These are phyloP conservation scores for Zarea fungicola DNA, from an alignment of 2,329 filamentous ascomycete genomes.

Conservation along the genomic window DNA sequence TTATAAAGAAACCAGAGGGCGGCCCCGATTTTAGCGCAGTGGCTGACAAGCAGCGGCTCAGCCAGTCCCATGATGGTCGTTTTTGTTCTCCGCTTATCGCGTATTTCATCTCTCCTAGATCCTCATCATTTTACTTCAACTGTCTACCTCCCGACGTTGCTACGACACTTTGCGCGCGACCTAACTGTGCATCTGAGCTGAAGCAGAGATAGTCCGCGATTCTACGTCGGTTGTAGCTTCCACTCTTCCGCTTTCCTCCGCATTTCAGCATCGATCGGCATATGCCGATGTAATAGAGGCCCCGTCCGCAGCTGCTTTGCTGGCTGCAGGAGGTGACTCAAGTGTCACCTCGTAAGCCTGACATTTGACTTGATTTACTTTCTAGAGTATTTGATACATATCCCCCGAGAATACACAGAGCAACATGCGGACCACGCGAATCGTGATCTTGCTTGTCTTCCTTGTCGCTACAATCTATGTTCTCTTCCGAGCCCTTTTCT, in stretches of 20 bases:
- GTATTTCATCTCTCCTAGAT: background rate
- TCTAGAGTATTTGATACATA: background rate
- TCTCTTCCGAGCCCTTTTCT: conserved; percentile 46
- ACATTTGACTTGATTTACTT: background rate
- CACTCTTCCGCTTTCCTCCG: background rate
- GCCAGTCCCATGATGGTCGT: conserved; percentile 6
- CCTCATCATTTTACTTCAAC: background rate
- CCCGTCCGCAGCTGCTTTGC: conserved; percentile 6
- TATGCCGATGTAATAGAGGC: conserved; percentile 10
- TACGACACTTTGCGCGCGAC: background rate
- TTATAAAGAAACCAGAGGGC: too few relatives aligned
- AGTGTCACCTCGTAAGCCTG: conserved; percentile 12
- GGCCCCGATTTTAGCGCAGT: too few relatives aligned
- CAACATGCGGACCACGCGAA: conserved; percentile 50
- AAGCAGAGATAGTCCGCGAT: background rate
- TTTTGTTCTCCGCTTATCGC: background rate
- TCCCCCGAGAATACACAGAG: background rate
- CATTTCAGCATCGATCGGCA: conserved; percentile 4
- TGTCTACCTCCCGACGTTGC: background rate
- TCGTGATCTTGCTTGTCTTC: conserved; percentile 50
- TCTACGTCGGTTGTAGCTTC: background rate
- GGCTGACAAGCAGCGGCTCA: too few relatives aligned
- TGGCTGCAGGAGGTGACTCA: conserved; percentile 12
- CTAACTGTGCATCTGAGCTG: background rate
- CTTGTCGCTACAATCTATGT: conserved; percentile 50